These are phyloP conservation scores for Didymella pomorum DNA, from an alignment of 2,329 filamentous ascomycete species.

Conservation along the genomic window DNA sequence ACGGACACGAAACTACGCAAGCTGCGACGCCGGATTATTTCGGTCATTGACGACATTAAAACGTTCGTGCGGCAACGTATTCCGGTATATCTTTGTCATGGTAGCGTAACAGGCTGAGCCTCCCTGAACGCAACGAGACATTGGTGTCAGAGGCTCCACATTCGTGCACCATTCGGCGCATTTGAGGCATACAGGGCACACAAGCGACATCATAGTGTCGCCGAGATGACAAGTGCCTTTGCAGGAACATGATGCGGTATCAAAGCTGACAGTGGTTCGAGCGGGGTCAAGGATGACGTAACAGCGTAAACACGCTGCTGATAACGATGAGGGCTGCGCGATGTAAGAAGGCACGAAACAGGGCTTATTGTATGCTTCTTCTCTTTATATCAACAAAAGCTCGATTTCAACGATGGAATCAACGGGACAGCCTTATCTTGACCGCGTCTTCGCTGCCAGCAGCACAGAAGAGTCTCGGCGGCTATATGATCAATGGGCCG, in stretches of 20 bases:
- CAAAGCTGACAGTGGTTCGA: neutral
- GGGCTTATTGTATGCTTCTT: neutral
- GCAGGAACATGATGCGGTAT: neutral
- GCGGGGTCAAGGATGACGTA: slow-evolving; percentile 2
- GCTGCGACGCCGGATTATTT: too few relatives aligned
- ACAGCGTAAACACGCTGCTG: neutral
- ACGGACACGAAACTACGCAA: too few relatives aligned
- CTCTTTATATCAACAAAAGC: too few relatives aligned
- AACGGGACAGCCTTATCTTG: slow-evolving; percentile 34
- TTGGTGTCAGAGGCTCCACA: neutral
- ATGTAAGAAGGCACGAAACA: neutral
- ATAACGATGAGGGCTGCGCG: neutral
- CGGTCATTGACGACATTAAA: too few relatives aligned
- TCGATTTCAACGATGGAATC: neutral
- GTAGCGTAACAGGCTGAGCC: neutral
- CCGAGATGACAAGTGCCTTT: neutral
- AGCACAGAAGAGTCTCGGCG: slow-evolving; percentile 50
- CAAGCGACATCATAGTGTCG: neutral
- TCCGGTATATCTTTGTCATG: neutral
- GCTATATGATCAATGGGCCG: slow-evolving; percentile 59
- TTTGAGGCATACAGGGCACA: neutral
- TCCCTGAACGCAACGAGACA: neutral
- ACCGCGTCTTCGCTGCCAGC: slow-evolving; percentile 49
- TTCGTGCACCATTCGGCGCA: neutral
- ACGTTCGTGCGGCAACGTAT: too few relatives aligned